Conservation (phyloP, 352 stramenopile genomes). For the Phytophthora cactorum region DNA sequence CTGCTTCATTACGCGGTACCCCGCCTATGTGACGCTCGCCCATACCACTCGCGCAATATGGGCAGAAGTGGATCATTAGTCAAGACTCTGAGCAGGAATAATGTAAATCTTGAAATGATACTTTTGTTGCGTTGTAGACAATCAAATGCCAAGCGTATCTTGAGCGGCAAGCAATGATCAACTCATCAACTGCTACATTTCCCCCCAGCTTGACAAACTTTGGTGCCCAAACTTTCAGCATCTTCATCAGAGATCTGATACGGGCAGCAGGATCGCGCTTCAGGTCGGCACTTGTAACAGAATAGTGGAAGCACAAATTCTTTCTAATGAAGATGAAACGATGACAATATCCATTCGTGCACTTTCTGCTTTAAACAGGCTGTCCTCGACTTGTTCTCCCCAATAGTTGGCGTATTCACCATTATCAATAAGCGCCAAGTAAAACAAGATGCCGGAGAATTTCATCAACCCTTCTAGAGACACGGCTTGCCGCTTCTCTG, state of each 20-base stretch:
- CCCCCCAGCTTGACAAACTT: slow-evolving; percentile 1
- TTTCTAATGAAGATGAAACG: too few relatives aligned
- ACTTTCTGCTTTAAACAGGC: neutral
- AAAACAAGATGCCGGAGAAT: neutral
- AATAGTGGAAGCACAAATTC: too few relatives aligned
- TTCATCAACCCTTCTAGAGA: neutral
- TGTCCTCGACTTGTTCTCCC: too few relatives aligned
- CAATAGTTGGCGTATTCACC: too few relatives aligned
- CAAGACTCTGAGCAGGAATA: neutral
- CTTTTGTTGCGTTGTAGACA: slow-evolving; percentile 3
- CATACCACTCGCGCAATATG: neutral
- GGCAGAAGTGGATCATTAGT: neutral
- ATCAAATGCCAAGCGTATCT: slow-evolving; percentile 5
- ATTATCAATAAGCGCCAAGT: neutral
- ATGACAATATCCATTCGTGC: neutral
- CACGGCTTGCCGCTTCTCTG: too few relatives aligned
- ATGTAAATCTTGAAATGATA: slow-evolving; percentile 18
- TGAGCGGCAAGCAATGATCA: slow-evolving; percentile 6
- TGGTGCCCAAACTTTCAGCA: neutral
- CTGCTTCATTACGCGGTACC: too few relatives aligned
- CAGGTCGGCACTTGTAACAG: neutral
- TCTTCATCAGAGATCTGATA: slow-evolving; percentile 3
- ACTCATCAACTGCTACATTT: slow-evolving; percentile 12
- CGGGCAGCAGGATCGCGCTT: slow-evolving; percentile 1
- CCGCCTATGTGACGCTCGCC: too few relatives aligned